Evolutionary conservation across 768 basidiomycete species (phyloP).

Genomic region (Boletus rufocinnamomeus): DNA sequence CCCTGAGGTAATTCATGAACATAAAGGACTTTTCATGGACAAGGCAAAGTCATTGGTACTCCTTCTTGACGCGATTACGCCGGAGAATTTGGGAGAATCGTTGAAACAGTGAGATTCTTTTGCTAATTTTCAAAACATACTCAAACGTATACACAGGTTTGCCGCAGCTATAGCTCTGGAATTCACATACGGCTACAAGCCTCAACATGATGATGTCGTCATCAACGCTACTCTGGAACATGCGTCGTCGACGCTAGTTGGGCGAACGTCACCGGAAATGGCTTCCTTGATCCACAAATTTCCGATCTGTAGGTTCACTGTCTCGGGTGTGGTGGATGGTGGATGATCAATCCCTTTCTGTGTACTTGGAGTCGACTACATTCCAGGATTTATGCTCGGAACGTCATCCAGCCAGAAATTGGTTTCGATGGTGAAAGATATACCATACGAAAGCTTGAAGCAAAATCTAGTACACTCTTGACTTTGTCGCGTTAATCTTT

Average conservation of each 20-base stretch:
- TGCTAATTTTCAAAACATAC: background rate
- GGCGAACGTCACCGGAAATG: background rate
- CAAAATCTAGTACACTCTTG: slow-evolving; percentile 41
- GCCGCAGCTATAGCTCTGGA: slow-evolving; percentile 3
- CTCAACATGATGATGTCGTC: background rate
- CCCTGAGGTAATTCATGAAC: background rate
- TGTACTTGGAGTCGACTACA: background rate
- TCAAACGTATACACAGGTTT: background rate
- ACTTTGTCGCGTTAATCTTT: too few species aligned
- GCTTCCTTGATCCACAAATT: slow-evolving; percentile 1
- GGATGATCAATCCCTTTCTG: background rate
- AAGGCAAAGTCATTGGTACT: too few species aligned
- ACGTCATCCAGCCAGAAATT: background rate
- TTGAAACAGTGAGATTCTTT: slow-evolving; percentile 1
- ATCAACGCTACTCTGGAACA: background rate
- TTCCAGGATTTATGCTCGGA: slow-evolving; percentile 4
- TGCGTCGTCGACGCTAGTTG: background rate
- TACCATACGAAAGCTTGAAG: slow-evolving; percentile 44
- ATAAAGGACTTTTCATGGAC: background rate
- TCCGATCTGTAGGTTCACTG: background rate
- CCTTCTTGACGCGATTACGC: background rate
- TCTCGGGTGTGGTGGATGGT: background rate
- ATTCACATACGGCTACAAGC: slow-evolving; percentile 4
- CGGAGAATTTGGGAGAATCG: background rate
- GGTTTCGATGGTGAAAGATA: background rate